These are phyloP conservation scores for Leucocoprinus leucothites DNA, from an alignment of 768 basidiomycete species.

Conservation along the genomic window DNA sequence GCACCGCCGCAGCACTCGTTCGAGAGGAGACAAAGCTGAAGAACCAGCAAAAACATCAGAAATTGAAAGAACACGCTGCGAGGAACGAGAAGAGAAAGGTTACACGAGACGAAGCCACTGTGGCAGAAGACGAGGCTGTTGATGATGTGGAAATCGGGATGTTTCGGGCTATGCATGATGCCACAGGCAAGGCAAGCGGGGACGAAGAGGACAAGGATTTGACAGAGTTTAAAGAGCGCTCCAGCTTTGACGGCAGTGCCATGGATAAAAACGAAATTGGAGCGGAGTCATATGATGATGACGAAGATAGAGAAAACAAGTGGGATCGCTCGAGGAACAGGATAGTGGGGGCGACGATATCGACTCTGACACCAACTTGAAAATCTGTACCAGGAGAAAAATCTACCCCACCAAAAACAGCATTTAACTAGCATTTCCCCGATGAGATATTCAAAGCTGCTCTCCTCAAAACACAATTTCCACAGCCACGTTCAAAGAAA, in stretches of 20 bases:
- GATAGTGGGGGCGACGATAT: conserved; percentile 14
- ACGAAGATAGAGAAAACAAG: conserved; percentile 19
- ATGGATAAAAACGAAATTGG: conserved; percentile 23
- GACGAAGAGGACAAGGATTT: conserved; percentile 14
- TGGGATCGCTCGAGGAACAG: conserved; percentile 11
- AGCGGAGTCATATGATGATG: conserved; percentile 17
- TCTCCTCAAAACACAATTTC: conserved; percentile 28
- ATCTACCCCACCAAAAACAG: background rate
- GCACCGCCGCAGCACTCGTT: conserved; percentile 32
- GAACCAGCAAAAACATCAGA: conserved; percentile 46
- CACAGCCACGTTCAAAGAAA: conserved; percentile 22
- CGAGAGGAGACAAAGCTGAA: conserved; percentile 38
- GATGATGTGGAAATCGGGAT: conserved; percentile 24
- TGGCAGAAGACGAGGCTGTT: conserved; percentile 15
- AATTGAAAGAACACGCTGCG: conserved; percentile 45
- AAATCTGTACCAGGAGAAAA: conserved; percentile 14
- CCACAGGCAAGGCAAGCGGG: conserved; percentile 23
- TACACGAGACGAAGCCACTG: conserved; percentile 7
- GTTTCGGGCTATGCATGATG: conserved; percentile 41
- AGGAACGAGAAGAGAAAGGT: conserved; percentile 12
- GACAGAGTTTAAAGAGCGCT: conserved; percentile 10
- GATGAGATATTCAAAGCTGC: conserved; percentile 66
- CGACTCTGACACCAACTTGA: conserved; percentile 23
- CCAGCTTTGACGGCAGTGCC: conserved; percentile 16
- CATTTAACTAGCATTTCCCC: conserved; percentile 51